Conservation (phyloP, 2,329 filamentous ascomycete species). For the Zymoseptoria tritici region DNA sequence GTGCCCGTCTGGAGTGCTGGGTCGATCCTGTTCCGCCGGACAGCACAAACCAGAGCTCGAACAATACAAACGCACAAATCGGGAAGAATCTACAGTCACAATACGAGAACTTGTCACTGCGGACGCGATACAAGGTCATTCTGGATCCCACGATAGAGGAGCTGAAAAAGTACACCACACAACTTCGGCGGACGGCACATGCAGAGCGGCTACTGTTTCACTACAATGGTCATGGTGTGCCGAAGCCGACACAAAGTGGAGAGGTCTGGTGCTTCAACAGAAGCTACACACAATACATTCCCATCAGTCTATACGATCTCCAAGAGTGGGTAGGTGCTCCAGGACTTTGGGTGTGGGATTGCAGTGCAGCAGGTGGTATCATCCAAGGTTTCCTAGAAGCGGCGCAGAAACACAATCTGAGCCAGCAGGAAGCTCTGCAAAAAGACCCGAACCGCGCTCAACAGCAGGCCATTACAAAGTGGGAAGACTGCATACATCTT, state of each 20-base stretch:
- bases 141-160: slow-evolving; percentile 95
- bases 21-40: slow-evolving; percentile 74
- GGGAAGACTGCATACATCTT: slow-evolving; percentile 83
- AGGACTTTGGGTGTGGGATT: slow-evolving; percentile 96
- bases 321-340: slow-evolving; percentile 94
- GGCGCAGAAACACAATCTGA: slow-evolving; percentile 87
- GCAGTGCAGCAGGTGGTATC: slow-evolving; percentile 92
- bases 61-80: slow-evolving; percentile 64
- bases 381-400: slow-evolving; percentile 91
- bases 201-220: slow-evolving; percentile 95
- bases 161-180: slow-evolving; percentile 91
- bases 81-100: slow-evolving; percentile 93
- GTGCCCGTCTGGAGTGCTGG: slow-evolving; percentile 93
- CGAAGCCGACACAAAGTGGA: slow-evolving; percentile 87
- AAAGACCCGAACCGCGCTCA: slow-evolving; percentile 54
- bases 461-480: slow-evolving; percentile 43
- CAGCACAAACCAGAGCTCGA: slow-evolving; percentile 24
- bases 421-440: slow-evolving; percentile 68
- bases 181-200: slow-evolving; percentile 82
- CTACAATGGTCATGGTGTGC: slow-evolving; percentile 97
- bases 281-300: slow-evolving; percentile 97
- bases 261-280: slow-evolving; percentile 99
- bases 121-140: slow-evolving; percentile 96
- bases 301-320: slow-evolving; percentile 87
- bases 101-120: slow-evolving; percentile 89